phyloP scores from a whole-genome alignment of 176 grass and related monocot genomes.

The Alloteropsis semialata region DNA sequence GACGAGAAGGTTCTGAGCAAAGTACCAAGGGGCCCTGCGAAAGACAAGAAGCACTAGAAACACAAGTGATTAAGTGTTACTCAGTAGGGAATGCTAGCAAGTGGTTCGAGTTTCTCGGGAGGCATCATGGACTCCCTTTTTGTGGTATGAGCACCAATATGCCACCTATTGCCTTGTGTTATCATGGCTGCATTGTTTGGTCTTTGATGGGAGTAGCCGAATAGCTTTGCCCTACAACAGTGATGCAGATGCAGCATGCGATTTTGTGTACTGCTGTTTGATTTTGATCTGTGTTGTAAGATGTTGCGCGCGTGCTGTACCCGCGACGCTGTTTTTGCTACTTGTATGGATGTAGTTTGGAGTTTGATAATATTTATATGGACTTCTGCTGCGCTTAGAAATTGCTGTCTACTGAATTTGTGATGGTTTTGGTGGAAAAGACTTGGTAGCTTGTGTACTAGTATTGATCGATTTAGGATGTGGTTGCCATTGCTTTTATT shows the following conservation, averaged over 20 bases:
- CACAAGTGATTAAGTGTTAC: not conserved
- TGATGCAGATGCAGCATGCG: slow-evolving; percentile 20
- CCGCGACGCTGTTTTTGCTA: slow-evolving; percentile 6
- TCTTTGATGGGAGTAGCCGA: not conserved
- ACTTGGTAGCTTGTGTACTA: not conserved
- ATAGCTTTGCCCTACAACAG: slow-evolving; percentile 28
- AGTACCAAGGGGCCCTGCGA: slow-evolving; percentile 62
- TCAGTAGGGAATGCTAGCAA: slow-evolving; percentile 23
- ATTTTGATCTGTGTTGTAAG: slow-evolving; percentile 37
- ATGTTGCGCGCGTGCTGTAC: not conserved
- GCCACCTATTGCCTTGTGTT: slow-evolving; percentile 38
- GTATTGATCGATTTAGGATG: not conserved
- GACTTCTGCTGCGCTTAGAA: not conserved
- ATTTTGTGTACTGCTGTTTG: slow-evolving; percentile 33
- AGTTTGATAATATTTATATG: slow-evolving; percentile 27
- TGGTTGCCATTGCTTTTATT: not conserved
- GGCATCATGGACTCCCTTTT: not conserved
- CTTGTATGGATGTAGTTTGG: slow-evolving; percentile 14
- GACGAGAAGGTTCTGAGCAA: slow-evolving; percentile 89
- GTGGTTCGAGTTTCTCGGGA: slow-evolving; percentile 25
- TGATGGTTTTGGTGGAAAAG: not conserved
- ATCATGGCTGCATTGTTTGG: slow-evolving; percentile 24
- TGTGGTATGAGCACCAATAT: slow-evolving; percentile 16
- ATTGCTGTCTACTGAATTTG: not conserved
- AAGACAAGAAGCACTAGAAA: slow-evolving; percentile 88